Percentiles rank a stretch among this genome's conserved stretches.
These are phyloP conservation scores for Huntiella bhutanensis DNA, from an alignment of 2,329 filamentous ascomycete species.

Conservation along the genomic window DNA sequence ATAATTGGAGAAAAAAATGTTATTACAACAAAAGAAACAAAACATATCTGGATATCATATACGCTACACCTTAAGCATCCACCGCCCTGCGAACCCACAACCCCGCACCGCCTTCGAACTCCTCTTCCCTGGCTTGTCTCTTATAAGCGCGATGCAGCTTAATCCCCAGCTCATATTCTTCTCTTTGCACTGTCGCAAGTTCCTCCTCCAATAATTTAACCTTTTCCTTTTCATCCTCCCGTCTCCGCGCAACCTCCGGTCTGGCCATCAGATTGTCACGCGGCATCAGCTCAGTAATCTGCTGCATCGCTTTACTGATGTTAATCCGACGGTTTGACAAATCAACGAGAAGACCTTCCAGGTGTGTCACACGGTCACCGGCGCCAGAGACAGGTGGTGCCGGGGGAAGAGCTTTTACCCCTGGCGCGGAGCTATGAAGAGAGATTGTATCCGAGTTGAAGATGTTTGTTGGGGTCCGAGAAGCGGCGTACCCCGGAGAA, in stretches of 20 bases:
- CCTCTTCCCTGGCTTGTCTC: slow-evolving; percentile 47
- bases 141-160: slow-evolving; percentile 59
- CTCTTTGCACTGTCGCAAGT: slow-evolving; percentile 51
- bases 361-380: slow-evolving; percentile 43
- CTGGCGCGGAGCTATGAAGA: slow-evolving; percentile 7
- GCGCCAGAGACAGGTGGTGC: slow-evolving; percentile 40
- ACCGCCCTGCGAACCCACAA: slow-evolving; percentile 59
- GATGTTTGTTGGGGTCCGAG: slow-evolving; percentile 5
- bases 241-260: slow-evolving; percentile 38
- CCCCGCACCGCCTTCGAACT: slow-evolving; percentile 41
- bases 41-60: too few relatives aligned
- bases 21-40: too few relatives aligned
- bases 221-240: slow-evolving; percentile 41
- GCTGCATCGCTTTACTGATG: slow-evolving; percentile 51
- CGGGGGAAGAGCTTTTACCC: slow-evolving; percentile 39
- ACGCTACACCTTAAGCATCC: not conserved
- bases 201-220: slow-evolving; percentile 47
- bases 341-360: slow-evolving; percentile 46
- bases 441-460: slow-evolving; percentile 12
- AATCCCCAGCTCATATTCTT: slow-evolving; percentile 63
- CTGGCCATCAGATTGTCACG: slow-evolving; percentile 49
- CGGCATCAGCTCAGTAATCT: slow-evolving; percentile 63
- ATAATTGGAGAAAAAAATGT: too few relatives aligned
- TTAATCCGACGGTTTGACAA: slow-evolving; percentile 51
- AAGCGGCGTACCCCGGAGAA: not conserved